Base-by-base conservation (phyloP, 768 basidiomycete species). In the Tephrocybe sp. region DNA sequence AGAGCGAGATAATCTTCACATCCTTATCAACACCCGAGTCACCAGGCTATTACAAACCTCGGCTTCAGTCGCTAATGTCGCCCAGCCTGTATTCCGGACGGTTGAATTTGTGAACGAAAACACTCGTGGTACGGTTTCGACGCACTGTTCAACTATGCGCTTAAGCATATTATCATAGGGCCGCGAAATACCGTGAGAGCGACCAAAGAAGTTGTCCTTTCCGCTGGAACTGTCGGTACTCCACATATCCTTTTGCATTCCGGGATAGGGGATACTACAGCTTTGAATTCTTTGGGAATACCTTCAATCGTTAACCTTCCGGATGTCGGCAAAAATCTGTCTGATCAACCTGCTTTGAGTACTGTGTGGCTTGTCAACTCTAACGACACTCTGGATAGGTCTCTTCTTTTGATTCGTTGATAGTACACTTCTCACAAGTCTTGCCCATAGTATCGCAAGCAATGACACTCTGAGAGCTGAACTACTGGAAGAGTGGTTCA, bases 151-250 rank as follows among this genome's bases (percentile, higher is more conserved):
- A 1, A 9, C n/a, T 4, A 5, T 11, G 11, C 19, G 12, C n/a
- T 41, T 25, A 11, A 6, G 3, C 18, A 16, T 31, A 21, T 24
- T 3, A 15, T 33, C 16, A 16, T 9, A 52, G 49, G 18, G 16
- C 50, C 49, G 10, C 21, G 31, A 3, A 38, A 34, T 1, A 25
- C 22, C 11, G 40, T 66, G n/a, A 62, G 49, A 21, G 52, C 52
- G n/a, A 24, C 24, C 22, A 53, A 49, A 21, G 52, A 53, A 37
- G 18, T 53, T 8, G 36, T 53, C 15, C 44, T 55, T 18, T 46
- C 50, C 19, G 69, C 69, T 19, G 72, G 72, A 4, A 55, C 63
- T 2, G 56, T 70, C 38, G 67, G 62, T 5, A 68, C 66, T 9
- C 69, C 70, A 1, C 58, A 62, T 4, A 59, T 71, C 25, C 58